Evolutionary conservation across 805 yeast genomes (phyloP), one percentile per base, ranked within the genome.

Genomic region (Hanseniaspora taiwanica): DNA sequence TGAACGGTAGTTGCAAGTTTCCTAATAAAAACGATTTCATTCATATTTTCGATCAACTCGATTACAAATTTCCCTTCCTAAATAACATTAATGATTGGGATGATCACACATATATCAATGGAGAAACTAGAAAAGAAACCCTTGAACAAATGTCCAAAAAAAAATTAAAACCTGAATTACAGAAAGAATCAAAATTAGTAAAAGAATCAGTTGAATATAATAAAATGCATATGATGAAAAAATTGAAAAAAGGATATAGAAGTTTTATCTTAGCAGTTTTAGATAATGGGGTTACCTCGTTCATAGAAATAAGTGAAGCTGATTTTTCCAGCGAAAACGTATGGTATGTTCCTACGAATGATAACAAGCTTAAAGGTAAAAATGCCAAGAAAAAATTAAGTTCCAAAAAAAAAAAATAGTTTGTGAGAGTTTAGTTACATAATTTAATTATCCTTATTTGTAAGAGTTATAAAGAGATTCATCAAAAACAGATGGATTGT

Each of bases 231-330:
- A 73, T 58, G 43, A 42, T 47, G 35, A 50, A 48, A 18, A 50
- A 71, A 36, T 54, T 78, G 33, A 76, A 71, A 46, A 58, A 58
- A 27, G 87, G 89, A 0, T 55, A 65, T 42, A 57, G 75, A 17
- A 65, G 64, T 20, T 60, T 79, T 5, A 58, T 83, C 3, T 34
- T 64, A n/a, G 94, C 94, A 0, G 63, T 79, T 1, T 73, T 84
- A 5, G 91, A 82, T 53, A 67, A 73, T 48, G 94, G 95, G 0
- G 65, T 83, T 4, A 69, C 83, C 14, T 81, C 78, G 51, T 83
- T 80, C 50, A 63, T 74, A n/a, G 63, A 62, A 35, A 48, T 77
- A 16, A 54, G 71, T 5, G 72, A 71, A 45, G 67, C 72, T 6
- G 71, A 70, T 45, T 76, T 77, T 42, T 56, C 56, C 8, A 46